phyloP scores from a whole-genome alignment of 108 stramenopile genomes.

The Seminavis robusta region DNA sequence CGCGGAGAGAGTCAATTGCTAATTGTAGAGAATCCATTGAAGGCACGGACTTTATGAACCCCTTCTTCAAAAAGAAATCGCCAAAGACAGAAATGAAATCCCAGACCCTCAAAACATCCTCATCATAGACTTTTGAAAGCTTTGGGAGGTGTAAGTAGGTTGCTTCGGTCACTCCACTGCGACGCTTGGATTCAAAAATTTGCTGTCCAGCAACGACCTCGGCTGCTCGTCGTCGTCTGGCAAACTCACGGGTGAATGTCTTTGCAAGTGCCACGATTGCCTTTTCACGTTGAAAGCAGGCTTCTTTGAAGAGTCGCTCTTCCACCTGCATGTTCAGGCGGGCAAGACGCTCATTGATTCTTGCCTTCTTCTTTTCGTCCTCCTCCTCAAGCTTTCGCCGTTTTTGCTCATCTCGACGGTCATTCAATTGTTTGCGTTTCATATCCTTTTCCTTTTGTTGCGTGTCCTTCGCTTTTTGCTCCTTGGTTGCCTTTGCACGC shows the following conservation, averaged over 20 bases:
- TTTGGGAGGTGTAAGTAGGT: too few relatives aligned
- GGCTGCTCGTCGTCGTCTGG: conserved; percentile 60
- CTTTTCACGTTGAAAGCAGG: conserved; percentile 63
- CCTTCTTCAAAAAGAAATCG: conserved; percentile 46
- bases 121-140: conserved; percentile 58
- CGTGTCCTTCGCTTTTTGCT: conserved; percentile 27
- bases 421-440: conserved; percentile 57
- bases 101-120: conserved; percentile 74
- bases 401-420: conserved; percentile 59
- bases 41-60: conserved; percentile 39
- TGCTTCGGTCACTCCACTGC: background rate
- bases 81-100: conserved; percentile 76
- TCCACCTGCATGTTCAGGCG: conserved; percentile 70
- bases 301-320: conserved; percentile 77
- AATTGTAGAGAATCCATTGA: conserved; percentile 69
- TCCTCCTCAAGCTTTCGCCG: conserved; percentile 68
- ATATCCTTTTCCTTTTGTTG: conserved; percentile 40
- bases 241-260: conserved; percentile 62
- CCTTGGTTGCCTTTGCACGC: conserved; percentile 33
- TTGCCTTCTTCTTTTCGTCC: conserved; percentile 65
- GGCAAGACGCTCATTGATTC: conserved; percentile 66
- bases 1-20: conserved; percentile 49
- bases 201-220: conserved; percentile 55
- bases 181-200: conserved; percentile 16
- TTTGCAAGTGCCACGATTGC: conserved; percentile 56